phyloP scores from a whole-genome alignment of 495 filamentous ascomycete species.

The Massariosphaeria phaeospora region DNA sequence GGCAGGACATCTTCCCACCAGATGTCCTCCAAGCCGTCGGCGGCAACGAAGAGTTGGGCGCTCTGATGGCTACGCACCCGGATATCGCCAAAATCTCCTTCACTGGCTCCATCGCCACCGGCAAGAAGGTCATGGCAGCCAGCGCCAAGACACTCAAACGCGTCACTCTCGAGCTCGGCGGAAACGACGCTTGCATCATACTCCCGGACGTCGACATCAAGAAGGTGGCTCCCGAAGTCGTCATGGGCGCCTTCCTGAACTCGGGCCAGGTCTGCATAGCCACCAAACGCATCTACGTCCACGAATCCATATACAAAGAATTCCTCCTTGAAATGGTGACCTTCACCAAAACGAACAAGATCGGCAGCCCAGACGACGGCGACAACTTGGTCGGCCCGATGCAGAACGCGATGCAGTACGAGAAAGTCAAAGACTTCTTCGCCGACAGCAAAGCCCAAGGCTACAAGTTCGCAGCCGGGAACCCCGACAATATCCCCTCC shows the following conservation, averaged over 20 bases:
- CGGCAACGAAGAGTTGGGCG: slow-evolving; percentile 61
- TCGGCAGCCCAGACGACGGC: slow-evolving; percentile 34
- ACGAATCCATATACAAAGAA: slow-evolving; percentile 59
- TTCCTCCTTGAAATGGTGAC: slow-evolving; percentile 54
- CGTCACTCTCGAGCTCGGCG: slow-evolving; percentile 58
- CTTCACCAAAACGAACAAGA: slow-evolving; percentile 49
- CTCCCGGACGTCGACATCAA: slow-evolving; percentile 62
- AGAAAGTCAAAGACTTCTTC: slow-evolving; percentile 45
- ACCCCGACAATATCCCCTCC: slow-evolving; percentile 41
- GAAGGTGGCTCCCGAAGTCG: slow-evolving; percentile 52
- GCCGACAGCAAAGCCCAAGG: slow-evolving; percentile 42
- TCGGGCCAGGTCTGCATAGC: slow-evolving; percentile 59
- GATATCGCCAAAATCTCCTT: slow-evolving; percentile 65
- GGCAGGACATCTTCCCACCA: slow-evolving; percentile 55
- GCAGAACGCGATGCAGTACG: slow-evolving; percentile 53
- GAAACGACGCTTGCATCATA: slow-evolving; percentile 65
- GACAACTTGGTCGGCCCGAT: slow-evolving; percentile 44
- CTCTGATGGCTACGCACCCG: slow-evolving; percentile 53
- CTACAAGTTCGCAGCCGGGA: slow-evolving; percentile 44
- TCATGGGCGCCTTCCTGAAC: slow-evolving; percentile 55
- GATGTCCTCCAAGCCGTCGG: slow-evolving; percentile 64
- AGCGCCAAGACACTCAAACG: slow-evolving; percentile 60
- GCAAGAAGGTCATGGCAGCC: slow-evolving; percentile 58
- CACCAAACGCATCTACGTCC: slow-evolving; percentile 64
- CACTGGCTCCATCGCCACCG: slow-evolving; percentile 61